These are phyloP conservation scores for Bonia amplexicaulis DNA, from an alignment of 176 grass and related monocot genomes.

Conservation along the genomic window DNA sequence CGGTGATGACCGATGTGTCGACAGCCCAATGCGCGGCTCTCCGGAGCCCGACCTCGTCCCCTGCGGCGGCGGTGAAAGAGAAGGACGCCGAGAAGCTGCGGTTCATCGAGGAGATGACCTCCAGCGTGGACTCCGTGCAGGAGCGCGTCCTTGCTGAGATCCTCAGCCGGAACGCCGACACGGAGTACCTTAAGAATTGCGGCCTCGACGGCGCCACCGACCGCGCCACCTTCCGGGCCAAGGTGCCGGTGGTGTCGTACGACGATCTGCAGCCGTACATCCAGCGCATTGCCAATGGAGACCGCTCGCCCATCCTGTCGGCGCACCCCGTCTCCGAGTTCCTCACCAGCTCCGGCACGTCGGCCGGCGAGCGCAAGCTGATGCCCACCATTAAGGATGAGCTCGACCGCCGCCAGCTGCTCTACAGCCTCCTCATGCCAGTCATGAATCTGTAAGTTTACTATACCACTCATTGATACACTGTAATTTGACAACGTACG, in stretches of 20 bases:
- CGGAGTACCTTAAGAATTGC: constrained; percentile 78
- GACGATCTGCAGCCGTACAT: constrained; percentile 94
- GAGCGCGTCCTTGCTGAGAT: constrained; percentile 79
- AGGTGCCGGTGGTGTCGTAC: constrained; percentile 77
- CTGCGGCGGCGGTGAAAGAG: constrained; percentile 37
- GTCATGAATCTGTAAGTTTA: constrained; percentile 87
- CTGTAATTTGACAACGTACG: not conserved
- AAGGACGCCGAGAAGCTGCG: constrained; percentile 71
- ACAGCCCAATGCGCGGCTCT: constrained; percentile 22
- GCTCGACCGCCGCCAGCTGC: constrained; percentile 81
- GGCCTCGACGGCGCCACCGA: constrained; percentile 50
- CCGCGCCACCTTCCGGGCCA: constrained; percentile 64
- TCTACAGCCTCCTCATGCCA: constrained; percentile 91
- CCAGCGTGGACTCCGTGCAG: constrained; percentile 65
- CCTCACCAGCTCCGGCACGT: constrained; percentile 96
- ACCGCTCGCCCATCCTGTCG: constrained; percentile 76
- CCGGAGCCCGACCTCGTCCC: not conserved
- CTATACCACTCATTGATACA: not conserved
- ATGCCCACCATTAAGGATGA: constrained; percentile 95
- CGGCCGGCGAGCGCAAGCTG: constrained; percentile 92
- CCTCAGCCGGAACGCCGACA: constrained; percentile 60
- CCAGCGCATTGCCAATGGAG: constrained; percentile 83
- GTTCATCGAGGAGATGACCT: constrained; percentile 88
- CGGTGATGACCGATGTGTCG: constrained; percentile 51
- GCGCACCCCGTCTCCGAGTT: constrained; percentile 89